These are phyloP conservation scores for Geotrichum europaeum DNA, from an alignment of 1,139 yeast species.

Conservation along the genomic window DNA sequence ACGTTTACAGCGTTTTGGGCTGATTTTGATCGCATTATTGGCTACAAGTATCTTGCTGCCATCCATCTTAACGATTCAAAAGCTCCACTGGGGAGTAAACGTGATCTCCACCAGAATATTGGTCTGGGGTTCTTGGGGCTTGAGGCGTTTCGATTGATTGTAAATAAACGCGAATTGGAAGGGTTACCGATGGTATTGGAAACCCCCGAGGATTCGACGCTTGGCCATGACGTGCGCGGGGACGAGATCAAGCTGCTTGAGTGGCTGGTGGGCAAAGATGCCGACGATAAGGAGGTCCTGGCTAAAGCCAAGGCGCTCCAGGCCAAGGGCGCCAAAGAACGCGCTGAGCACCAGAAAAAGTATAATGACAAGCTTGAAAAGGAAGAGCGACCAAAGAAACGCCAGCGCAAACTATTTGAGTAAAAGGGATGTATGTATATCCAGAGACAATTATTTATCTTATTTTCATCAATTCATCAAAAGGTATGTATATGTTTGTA, in stretches of 20 bases:
- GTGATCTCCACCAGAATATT: constrained; percentile 85
- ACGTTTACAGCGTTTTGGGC: constrained; percentile 63
- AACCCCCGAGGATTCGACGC: constrained; percentile 62
- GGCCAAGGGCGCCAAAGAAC: constrained; percentile 34
- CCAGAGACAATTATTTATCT: neutral
- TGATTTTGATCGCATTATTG: constrained; percentile 65
- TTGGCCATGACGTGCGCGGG: constrained; percentile 52
- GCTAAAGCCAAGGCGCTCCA: constrained; percentile 47
- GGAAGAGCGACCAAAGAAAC: constrained; percentile 6
- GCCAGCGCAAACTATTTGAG: constrained; percentile 10
- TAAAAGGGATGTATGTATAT: neutral
- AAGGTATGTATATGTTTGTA: neutral
- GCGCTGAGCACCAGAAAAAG: constrained; percentile 28
- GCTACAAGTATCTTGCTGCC: constrained; percentile 67
- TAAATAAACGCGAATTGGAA: constrained; percentile 58
- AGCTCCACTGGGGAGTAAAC: constrained; percentile 83
- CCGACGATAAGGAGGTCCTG: constrained; percentile 51
- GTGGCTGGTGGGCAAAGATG: constrained; percentile 54
- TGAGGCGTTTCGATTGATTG: constrained; percentile 71
- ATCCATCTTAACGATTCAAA: constrained; percentile 91
- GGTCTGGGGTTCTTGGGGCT: constrained; percentile 88
- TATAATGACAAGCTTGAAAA: constrained; percentile 24
- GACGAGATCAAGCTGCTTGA: constrained; percentile 67
- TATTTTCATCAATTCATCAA: neutral
- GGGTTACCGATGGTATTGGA: constrained; percentile 80